Base-by-base conservation (phyloP, 1,284 basidiomycete species). In the Moesziomyces sp. region DNA sequence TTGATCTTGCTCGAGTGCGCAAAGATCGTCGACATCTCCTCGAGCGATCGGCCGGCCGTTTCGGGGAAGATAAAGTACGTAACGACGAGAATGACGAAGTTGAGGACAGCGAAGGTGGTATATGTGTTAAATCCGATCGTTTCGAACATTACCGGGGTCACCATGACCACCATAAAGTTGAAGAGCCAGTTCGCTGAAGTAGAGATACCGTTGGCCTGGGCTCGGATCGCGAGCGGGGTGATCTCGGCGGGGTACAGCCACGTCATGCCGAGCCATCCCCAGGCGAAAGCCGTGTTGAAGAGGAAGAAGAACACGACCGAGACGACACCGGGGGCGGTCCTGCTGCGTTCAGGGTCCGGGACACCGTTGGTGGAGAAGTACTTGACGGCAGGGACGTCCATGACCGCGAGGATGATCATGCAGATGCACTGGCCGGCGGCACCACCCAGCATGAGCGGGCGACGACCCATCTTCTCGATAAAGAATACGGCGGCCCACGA, bases 161-260 rank as follows among this genome's bases (percentile, higher is more conserved):
- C 61, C 70, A 82, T 78, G 14, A 82, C 80, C 30, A 82, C 78
- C 24, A 81, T 23, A 40, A 82, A 82, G 53, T 82, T 82, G 59
- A 81, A 82, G 34, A 81, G 45, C 79, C 79, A 81, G 65, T 82
- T 82, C 40, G 77, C 65, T 7, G 65, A 67, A 0, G 80, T 82
- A 7, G 72, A 76, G 57, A 82, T 74, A 48, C 80, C 81, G 52
- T 83, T 83, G 11, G 79, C 79, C 44, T 76, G 69, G 0, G 80
- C 80, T 21, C 81, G 65, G 47, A 82, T 82, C 14, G 71, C 56
- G 14, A 83, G 70, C 0, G 80, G 80, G 1, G 81, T 82, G 58
- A 82, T 80, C 60, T 83, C 81, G 40, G 81, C 81, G 14, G 81
- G 81, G 65, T 82, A 82, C n/a, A 83, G 66, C 81, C 81, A 83